Conservation (phyloP, 1,284 basidiomycete genomes). For the Ustilago crameri region DNA sequence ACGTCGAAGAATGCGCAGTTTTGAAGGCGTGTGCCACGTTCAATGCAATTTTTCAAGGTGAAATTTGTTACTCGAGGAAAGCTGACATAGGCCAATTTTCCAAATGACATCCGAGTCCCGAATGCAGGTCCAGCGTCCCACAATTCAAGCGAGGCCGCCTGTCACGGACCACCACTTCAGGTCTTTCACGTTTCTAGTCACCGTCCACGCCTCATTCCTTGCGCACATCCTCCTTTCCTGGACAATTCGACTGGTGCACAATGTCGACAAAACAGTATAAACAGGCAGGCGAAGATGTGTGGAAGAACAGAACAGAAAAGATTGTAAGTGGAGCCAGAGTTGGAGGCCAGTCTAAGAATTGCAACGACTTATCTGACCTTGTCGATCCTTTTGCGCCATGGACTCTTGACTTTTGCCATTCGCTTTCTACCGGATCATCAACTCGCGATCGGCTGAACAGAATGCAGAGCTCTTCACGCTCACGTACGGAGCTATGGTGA, state of each 20-base stretch:
- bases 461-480: constrained; percentile 97
- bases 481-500: constrained; percentile 96
- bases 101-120: not conserved
- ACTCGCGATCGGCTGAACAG: constrained; percentile 11
- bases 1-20: constrained; percentile 46
- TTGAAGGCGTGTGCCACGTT: constrained; percentile 1
- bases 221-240: not conserved
- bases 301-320: constrained; percentile 68
- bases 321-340: constrained; percentile 48
- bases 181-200: not conserved
- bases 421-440: not conserved
- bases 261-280: constrained; percentile 64
- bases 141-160: constrained; percentile 7
- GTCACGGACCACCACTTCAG: constrained; percentile 20
- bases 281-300: constrained; percentile 63
- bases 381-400: not conserved
- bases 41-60: not conserved
- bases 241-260: not conserved
- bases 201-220: not conserved
- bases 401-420: not conserved
- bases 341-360: not conserved
- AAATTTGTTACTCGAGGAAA: not conserved
- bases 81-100: not conserved
- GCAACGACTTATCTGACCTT: constrained; percentile 1
- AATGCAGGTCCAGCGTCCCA: constrained; percentile 4